Evolutionary conservation across 305 asterid genomes (phyloP), one percentile per base, ranked within the genome.

Genomic region (Fraxinus velutina): DNA sequence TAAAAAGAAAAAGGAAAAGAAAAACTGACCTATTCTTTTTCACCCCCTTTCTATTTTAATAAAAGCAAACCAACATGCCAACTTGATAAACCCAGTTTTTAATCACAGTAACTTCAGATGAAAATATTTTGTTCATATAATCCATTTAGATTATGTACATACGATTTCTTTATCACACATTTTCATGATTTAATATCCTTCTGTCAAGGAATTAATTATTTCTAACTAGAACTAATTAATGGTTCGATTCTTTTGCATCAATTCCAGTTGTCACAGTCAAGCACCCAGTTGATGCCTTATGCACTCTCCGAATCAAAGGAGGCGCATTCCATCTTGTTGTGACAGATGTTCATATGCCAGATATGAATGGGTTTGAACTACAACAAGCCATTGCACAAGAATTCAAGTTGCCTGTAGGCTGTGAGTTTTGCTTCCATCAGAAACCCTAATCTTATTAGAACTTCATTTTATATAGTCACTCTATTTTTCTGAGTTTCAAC

Each of bases 271-370:
- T 85, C 79, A 84, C 93, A 8, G 92, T 80, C 33, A 88, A 87
- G 73, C 87, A 88, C 71, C 86, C 91, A 5, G 79, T 44, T 0
- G 93, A 91, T 19, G 93, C 92, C 30, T 71, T 91, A 44, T 81
- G 80, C 84, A 75, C 85, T 3, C 93, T 91, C 47, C 86, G 90
- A 22, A 27, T 82, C 78, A 86, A 80, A 29, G 86, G 76, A 0
- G 84, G 77, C 27, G 74, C 83, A 6, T 89, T 90, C 68, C 90
- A 90, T 75, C 78, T 91, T 82, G 91, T 91, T 33, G 82, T 91
- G 2, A 74, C 91, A 0, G 89, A 90, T 80, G 90, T 90, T 3
- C 89, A 88, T 85, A 89, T 90, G 92, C 91, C 90, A 0, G 89
- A 83, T 75, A 85, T 92, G 89, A 88, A 86, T 8, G 91, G 92